phyloP scores from a whole-genome alignment of 306 rosid species.

The Morella rubra region DNA sequence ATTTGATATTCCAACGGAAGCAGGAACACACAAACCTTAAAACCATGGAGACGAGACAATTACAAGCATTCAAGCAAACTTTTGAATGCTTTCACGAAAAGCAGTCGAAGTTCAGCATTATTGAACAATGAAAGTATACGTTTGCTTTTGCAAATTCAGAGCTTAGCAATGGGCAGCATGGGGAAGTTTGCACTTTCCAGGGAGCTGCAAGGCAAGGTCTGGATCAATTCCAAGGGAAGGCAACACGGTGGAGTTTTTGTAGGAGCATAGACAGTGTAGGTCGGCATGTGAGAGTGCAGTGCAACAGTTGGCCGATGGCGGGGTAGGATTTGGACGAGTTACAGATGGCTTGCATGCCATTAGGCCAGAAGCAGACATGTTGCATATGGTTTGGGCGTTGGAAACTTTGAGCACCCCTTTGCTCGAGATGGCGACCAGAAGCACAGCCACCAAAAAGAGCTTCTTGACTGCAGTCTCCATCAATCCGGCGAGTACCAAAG shows the following conservation, averaged over 20 bases:
- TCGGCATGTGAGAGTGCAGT: constrained; percentile 39
- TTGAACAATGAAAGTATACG: not conserved
- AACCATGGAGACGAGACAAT: not conserved
- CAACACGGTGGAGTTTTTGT: constrained; percentile 45
- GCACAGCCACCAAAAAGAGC: not conserved
- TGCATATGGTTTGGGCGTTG: constrained; percentile 46
- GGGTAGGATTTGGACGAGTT: constrained; percentile 46
- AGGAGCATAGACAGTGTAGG: constrained; percentile 51
- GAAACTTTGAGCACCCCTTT: constrained; percentile 6
- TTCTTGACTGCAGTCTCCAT: constrained; percentile 15
- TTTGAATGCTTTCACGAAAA: not conserved
- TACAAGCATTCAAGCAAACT: not conserved
- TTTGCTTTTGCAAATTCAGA: not conserved
- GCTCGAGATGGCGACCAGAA: constrained; percentile 22
- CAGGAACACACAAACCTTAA: not conserved
- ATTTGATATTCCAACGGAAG: not conserved
- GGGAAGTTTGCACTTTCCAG: constrained; percentile 52
- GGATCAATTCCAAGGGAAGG: constrained; percentile 66
- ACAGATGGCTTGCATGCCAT: constrained; percentile 52
- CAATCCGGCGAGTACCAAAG: not conserved
- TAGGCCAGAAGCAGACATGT: constrained; percentile 33
- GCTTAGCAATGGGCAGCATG: constrained; percentile 44
- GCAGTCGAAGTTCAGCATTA: not conserved
- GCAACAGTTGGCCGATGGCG: constrained; percentile 43
- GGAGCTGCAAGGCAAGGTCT: constrained; percentile 54